Percentiles rank a stretch among this genome's conserved stretches.
These are phyloP conservation scores for Musa itinerans DNA, from an alignment of 176 grass and related monocot species.

Conservation along the genomic window DNA sequence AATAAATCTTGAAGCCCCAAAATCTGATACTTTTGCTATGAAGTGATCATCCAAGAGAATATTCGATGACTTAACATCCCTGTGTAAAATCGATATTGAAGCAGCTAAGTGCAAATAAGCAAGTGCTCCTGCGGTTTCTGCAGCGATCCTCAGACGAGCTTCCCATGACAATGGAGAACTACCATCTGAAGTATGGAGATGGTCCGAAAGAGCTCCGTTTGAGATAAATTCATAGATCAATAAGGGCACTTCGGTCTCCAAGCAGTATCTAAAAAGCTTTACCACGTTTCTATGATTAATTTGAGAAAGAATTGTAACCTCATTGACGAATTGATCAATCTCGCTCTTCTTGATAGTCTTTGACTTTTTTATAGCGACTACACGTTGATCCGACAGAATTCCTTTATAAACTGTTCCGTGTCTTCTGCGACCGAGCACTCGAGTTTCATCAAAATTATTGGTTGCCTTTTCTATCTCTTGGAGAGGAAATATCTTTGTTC, in stretches of 20 bases:
- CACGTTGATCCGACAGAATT: background rate
- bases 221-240: constrained; percentile 3
- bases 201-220: background rate
- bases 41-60: background rate
- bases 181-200: background rate
- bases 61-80: background rate
- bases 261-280: background rate
- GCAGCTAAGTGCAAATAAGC: background rate
- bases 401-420: background rate
- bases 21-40: background rate
- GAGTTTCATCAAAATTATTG: background rate
- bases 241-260: background rate
- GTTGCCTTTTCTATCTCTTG: background rate
- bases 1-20: background rate
- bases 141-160: background rate
- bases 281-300: constrained; percentile 2
- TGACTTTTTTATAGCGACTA: background rate
- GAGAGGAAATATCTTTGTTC: too few relatives aligned
- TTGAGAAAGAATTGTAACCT: constrained; percentile 2
- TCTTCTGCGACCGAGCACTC: background rate
- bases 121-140: background rate
- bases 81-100: background rate
- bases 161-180: background rate
- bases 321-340: constrained; percentile 8
- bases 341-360: background rate